A percentile compares a stretch with the other conserved stretches of the same genome.
phyloP scores from a whole-genome alignment of 2,329 filamentous ascomycete species.

The Arthrobotrys sinensis region DNA sequence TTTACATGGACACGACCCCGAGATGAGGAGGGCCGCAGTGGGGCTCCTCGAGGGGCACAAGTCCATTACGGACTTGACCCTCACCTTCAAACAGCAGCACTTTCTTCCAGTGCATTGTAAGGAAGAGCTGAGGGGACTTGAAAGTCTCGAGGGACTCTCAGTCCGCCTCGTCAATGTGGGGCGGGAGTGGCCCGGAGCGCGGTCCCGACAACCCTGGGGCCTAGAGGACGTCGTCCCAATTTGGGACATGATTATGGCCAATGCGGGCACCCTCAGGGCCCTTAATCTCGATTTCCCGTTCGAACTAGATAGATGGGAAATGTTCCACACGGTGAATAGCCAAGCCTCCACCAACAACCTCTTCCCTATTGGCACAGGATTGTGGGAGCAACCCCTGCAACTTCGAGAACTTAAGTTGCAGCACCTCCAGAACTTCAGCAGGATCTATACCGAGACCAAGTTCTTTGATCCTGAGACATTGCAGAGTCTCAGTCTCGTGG shows the following conservation, averaged over 20 bases:
- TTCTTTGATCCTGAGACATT: constrained; percentile 10
- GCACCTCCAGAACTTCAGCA: neutral
- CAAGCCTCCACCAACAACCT: neutral
- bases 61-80: constrained; percentile 1
- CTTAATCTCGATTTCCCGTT: neutral
- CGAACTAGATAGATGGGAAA: neutral
- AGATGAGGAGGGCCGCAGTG: neutral
- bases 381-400: neutral
- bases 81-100: constrained; percentile 8
- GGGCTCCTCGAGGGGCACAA: neutral
- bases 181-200: neutral
- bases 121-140: neutral
- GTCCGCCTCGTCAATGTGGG: neutral
- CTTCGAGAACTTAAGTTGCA: constrained; percentile 10
- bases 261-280: neutral
- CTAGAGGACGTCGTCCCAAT: neutral
- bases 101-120: neutral
- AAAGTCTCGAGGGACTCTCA: neutral
- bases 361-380: neutral
- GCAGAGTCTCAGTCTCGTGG: neutral
- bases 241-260: constrained; percentile 2
- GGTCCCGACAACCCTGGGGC: neutral
- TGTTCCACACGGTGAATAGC: too few species aligned
- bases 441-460: neutral
- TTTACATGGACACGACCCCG: neutral